A percentile compares a stretch with the other conserved stretches of the same genome.
phyloP scores from a whole-genome alignment of 352 stramenopile genomes.

The Albugo candida region DNA sequence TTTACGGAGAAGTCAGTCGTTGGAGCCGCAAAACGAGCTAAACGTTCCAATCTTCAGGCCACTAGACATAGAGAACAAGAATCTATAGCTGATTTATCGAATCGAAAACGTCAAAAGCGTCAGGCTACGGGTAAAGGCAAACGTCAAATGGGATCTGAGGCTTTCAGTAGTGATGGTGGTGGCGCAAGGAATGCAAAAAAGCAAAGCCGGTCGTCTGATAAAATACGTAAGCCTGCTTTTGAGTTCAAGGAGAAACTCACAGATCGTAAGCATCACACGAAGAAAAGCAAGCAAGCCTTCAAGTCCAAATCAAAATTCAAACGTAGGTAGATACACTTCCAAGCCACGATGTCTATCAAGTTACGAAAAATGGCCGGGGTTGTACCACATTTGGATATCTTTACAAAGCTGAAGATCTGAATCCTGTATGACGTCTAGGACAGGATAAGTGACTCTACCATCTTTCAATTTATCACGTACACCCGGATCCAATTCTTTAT shows the following conservation, averaged over 20 bases:
- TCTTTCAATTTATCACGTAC: no score
- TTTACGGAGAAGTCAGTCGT: slow-evolving; percentile 69
- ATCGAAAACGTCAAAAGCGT: slow-evolving; percentile 60
- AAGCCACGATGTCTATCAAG: no score
- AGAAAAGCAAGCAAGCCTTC: slow-evolving; percentile 71
- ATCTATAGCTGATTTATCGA: slow-evolving; percentile 59
- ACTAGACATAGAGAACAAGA: slow-evolving; percentile 27
- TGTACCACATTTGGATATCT: no score
- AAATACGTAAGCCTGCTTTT: slow-evolving; percentile 14
- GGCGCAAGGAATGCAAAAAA: background rate
- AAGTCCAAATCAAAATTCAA: slow-evolving; percentile 84
- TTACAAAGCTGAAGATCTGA: no score
- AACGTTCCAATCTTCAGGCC: slow-evolving; percentile 44
- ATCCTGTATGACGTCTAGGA: no score
- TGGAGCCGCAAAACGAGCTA: slow-evolving; percentile 56
- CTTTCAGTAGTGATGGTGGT: background rate
- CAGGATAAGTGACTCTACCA: no score
- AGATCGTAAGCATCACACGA: slow-evolving; percentile 77
- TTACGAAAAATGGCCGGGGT: no score
- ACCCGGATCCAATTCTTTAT: no score
- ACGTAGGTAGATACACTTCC: slow-evolving; percentile 13
- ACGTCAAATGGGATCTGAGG: background rate
- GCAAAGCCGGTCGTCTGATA: background rate
- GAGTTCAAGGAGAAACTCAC: slow-evolving; percentile 86
- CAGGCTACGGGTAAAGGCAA: slow-evolving; percentile 7